phyloP scores from a whole-genome alignment of 2,329 filamentous ascomycete species.

The Pseudomassariella vexata region DNA sequence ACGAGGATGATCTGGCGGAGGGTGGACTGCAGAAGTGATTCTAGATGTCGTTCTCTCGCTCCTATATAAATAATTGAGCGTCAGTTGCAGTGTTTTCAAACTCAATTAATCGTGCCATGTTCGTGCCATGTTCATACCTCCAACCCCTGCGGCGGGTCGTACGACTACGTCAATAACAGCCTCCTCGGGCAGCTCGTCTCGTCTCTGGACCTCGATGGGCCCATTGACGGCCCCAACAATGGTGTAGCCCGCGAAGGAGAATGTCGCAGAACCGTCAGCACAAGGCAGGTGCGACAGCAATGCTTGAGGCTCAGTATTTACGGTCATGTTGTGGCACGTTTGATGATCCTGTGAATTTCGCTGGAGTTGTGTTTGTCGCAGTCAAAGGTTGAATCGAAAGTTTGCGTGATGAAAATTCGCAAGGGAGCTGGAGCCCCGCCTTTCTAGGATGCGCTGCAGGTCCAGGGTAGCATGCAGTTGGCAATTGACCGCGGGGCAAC shows the following conservation, averaged over 20 bases:
- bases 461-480: too few relatives aligned
- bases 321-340: conserved; percentile 29
- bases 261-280: conserved; percentile 75
- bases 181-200: conserved; percentile 89
- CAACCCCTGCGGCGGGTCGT: conserved; percentile 77
- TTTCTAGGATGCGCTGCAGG: too few relatives aligned
- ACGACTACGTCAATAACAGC: conserved; percentile 86
- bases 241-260: conserved; percentile 69
- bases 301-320: conserved; percentile 42
- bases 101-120: conserved; percentile 8
- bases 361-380: neutral
- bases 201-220: conserved; percentile 80
- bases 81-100: conserved; percentile 9
- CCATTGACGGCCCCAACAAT: conserved; percentile 86
- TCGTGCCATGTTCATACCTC: conserved; percentile 47
- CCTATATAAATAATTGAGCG: conserved; percentile 33
- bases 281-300: conserved; percentile 57
- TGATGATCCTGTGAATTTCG: too few relatives aligned
- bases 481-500: too few relatives aligned
- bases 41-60: conserved; percentile 75
- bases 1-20: conserved; percentile 70
- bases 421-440: too few relatives aligned
- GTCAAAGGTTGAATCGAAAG: too few relatives aligned
- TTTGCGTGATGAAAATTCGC: too few relatives aligned
- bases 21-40: conserved; percentile 66